Base-by-base conservation (phyloP, 305 asterid species). In the Caryopteris hybrid region DNA sequence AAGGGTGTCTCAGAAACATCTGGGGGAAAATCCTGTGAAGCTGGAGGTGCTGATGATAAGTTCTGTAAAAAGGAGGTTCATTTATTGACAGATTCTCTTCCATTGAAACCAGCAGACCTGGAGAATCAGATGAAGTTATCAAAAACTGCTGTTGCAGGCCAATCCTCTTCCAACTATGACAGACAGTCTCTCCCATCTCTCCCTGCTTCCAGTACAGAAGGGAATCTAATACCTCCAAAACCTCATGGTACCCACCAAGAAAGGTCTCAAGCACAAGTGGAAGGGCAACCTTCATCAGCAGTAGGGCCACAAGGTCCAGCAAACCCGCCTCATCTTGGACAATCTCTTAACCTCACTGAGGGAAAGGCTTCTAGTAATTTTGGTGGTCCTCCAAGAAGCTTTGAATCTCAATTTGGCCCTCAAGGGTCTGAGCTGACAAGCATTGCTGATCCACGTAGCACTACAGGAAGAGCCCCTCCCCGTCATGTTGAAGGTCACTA, bases 361-460 rank as follows among this genome's bases (percentile, higher is more conserved):
- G 90, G 86, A 36, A 79, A 86, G 67, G 83, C 48, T 20, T 74
- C 78, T 75, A 84, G 84, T 77, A 73, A 78, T 79, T 75, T 82
- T 42, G 83, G 84, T 72, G 85, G 83, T 68, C 77, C 74, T 59
- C 79, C 79, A 8, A 73, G 79, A 64, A 66, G 69, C 50, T 80
- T 76, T 53, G 85, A 69, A 21, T 55, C 73, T 12, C 83, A 72
- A 21, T 65, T 79, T 34, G 66, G 83, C 70, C 64, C 82, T 71
- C 88, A 77, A 61, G 82, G 83, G 23, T 76, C 77, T 23, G 63
- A 76, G 0, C 60, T 41, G 23, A 36, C 66, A 68, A 22, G 70
- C 46, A 59, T 58, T 14, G 74, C 78, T 69, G 79, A 80, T 75
- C 83, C 70, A 50, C 88, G 66, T 74, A 95, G 88, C 39, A 21